Base-by-base conservation (phyloP, 225 moss, liverwort and hornwort genomes). In the Bryoerythrophyllum caledonicum region DNA sequence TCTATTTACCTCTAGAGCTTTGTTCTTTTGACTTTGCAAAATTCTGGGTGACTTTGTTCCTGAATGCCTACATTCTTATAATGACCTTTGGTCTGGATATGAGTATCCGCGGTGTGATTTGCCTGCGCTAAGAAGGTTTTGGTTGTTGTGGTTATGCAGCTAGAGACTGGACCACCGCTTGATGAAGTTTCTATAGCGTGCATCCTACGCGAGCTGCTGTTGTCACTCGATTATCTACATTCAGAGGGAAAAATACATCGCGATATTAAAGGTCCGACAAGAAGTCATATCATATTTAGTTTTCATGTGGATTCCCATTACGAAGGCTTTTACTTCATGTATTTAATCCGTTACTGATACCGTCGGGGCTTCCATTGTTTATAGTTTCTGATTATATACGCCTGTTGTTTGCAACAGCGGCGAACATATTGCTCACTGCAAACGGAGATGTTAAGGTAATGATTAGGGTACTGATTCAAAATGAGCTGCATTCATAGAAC, bases 391-490 rank as follows among this genome's bases (percentile, higher is more conserved):
- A 76, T 55, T 5, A 55, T 59, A 69, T 65, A 51, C 55, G 17
- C 40, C 63, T 49, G 58, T 65, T 74, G 43, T 55, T 32, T 69
- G 41, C 44, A 53, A 82, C 88, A 92, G 93, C 93, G 73, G 93
- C 93, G 51, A 93, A 93, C 71, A 90, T 93, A 75, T 80, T 93
- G 52, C 89, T 93, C 52, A 93, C 93, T 44, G 85, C 91, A 60
- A 91, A 78, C 80, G 93, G 91, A 26, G 93, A 93, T 82, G 93
- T 93, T n/a, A 93, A 93, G 87, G 93, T 92, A 84, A 70, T 49
- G 61, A 26, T 77, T 53, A 24, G 16, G 28, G 30, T 48, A 26
- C 58, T 11, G 5, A 69, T 53, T 34, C 7, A 63, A 10, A 41
- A 60, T 16, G 63, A 70, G 41, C 43, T 63, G 67, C 23, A 43